phyloP scores from a whole-genome alignment of 2,329 filamentous ascomycete species.

The Colletotrichum horii region DNA sequence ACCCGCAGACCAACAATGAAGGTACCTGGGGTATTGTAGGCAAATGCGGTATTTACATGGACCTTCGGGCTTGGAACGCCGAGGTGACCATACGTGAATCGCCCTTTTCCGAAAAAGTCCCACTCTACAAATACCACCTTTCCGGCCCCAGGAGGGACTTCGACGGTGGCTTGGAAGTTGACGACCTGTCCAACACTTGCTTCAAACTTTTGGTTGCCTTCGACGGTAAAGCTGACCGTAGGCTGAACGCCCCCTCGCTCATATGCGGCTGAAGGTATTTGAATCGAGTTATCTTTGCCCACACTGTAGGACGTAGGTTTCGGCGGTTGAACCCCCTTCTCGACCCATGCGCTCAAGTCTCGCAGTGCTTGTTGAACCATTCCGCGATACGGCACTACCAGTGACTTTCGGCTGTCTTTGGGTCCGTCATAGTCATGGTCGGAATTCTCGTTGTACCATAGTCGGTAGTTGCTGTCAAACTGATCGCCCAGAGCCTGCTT shows the following conservation, averaged over 20 bases:
- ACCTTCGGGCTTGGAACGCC: background rate
- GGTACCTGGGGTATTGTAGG: background rate
- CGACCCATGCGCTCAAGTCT: conserved; percentile 25
- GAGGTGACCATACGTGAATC: background rate
- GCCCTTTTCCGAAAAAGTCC: conserved; percentile 9
- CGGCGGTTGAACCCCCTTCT: conserved; percentile 15
- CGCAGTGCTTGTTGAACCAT: conserved; percentile 24
- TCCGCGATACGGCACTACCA: conserved; percentile 17
- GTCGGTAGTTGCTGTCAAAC: conserved; percentile 22
- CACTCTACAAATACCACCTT: conserved; percentile 22
- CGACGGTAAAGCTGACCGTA: conserved; percentile 1
- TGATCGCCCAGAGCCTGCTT: background rate
- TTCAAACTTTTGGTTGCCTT: background rate
- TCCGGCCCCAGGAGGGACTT: conserved; percentile 11
- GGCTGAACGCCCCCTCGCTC: conserved; percentile 26
- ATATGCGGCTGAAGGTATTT: background rate
- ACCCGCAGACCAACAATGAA: background rate
- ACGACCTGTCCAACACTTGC: background rate
- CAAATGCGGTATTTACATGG: background rate
- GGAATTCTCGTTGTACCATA: conserved; percentile 25
- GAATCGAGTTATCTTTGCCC: conserved; percentile 14
- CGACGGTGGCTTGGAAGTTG: background rate
- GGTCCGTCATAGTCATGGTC: conserved; percentile 21
- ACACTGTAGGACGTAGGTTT: conserved; percentile 8
- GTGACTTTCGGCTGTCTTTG: background rate